Conservation (phyloP, 495 filamentous ascomycete genomes). For the Xylaria cubensis region DNA sequence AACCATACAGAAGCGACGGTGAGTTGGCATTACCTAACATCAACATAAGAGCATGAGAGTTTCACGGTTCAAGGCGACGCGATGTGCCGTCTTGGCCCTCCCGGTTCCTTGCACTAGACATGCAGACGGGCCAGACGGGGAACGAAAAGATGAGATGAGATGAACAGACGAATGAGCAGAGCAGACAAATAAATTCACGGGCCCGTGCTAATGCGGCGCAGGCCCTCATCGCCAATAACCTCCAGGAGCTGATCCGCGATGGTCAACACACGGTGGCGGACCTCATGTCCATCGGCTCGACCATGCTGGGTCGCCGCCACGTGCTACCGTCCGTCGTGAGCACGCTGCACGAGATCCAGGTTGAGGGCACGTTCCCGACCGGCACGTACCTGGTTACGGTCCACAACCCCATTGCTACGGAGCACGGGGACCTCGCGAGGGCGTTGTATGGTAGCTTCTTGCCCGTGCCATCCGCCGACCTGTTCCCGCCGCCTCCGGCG, state of each 20-base stretch:
- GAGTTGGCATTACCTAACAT: conserved; percentile 42
- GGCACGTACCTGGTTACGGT: conserved; percentile 97
- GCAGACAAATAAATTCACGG: background rate
- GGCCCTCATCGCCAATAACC: conserved; percentile 87
- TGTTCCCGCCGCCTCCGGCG: conserved; percentile 67
- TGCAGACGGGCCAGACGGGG: background rate
- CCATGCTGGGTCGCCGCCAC: conserved; percentile 93
- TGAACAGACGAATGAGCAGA: background rate
- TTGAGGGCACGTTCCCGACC: conserved; percentile 90
- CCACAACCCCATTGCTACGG: conserved; percentile 83
- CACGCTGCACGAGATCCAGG: conserved; percentile 82
- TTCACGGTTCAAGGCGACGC: too few species aligned
- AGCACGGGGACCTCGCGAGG: conserved; percentile 84
- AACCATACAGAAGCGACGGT: conserved; percentile 93
- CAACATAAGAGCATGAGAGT: background rate
- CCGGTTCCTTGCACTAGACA: background rate
- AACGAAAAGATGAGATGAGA: too few species aligned
- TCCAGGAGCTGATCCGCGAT: conserved; percentile 98
- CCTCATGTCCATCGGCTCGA: conserved; percentile 89
- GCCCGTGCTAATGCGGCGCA: conserved; percentile 44
- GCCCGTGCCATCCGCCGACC: conserved; percentile 71
- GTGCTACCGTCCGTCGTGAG: conserved; percentile 82
- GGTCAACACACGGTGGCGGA: conserved; percentile 89
- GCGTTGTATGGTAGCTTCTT: conserved; percentile 94
- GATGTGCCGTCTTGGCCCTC: background rate